Percentiles rank a stretch among this genome's conserved stretches.
phyloP scores from a whole-genome alignment of 1,284 basidiomycete species.

The Ustilago tritici region DNA sequence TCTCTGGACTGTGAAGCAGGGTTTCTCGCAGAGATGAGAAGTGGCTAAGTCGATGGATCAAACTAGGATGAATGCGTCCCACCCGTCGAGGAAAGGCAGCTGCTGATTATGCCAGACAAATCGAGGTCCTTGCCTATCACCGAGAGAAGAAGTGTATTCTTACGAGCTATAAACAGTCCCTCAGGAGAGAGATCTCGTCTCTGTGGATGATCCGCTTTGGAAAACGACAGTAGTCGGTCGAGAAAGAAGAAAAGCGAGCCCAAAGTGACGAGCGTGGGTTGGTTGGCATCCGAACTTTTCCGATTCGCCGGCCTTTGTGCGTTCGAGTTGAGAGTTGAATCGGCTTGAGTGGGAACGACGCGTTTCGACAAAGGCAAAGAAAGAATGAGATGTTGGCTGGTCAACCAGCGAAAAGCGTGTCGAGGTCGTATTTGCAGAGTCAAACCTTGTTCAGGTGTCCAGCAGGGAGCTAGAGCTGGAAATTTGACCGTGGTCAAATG shows the following conservation, averaged over 20 bases:
- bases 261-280: neutral
- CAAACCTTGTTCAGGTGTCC: constrained; percentile 7
- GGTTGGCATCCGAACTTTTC: neutral
- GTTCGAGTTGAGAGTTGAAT: neutral
- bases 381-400: constrained; percentile 4
- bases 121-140: neutral
- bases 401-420: constrained; percentile 3
- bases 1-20: neutral
- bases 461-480: neutral
- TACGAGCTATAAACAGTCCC: too few relatives aligned
- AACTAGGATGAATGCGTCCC: neutral
- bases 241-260: neutral
- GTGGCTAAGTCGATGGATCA: constrained; percentile 6
- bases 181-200: too few relatives aligned
- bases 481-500: constrained; percentile 9
- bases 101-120: neutral
- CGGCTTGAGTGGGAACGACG: neutral
- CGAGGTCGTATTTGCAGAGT: constrained; percentile 3
- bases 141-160: neutral
- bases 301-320: neutral
- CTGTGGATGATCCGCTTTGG: too few relatives aligned
- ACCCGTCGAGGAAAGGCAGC: neutral
- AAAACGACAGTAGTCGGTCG: neutral
- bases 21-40: constrained; percentile 1
- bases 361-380: neutral